phyloP scores from a whole-genome alignment of 1,284 basidiomycete species.

The Austroboletus niveus region DNA sequence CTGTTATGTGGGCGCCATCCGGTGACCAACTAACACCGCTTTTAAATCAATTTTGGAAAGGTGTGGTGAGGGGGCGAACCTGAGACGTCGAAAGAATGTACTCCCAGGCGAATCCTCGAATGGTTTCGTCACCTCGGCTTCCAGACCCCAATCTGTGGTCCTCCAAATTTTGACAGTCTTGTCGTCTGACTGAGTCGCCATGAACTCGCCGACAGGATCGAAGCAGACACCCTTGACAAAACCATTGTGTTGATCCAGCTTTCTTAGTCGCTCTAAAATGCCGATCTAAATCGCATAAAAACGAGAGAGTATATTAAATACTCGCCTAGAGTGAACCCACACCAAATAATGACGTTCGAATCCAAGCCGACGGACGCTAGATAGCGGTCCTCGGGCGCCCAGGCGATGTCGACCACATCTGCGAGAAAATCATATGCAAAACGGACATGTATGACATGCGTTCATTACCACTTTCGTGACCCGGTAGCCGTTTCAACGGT shows the following conservation, averaged over 20 bases:
- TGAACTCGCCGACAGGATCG: slow-evolving; percentile 95
- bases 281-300: background rate
- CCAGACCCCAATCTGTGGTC: slow-evolving; percentile 87
- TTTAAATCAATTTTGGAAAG: slow-evolving; percentile 1
- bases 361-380: slow-evolving; percentile 95
- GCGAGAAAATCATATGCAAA: slow-evolving; percentile 4
- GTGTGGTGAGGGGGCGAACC: slow-evolving; percentile 43
- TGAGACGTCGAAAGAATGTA: slow-evolving; percentile 91
- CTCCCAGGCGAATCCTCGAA: slow-evolving; percentile 93
- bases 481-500: slow-evolving; percentile 82
- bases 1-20: slow-evolving; percentile 96
- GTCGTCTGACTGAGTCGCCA: slow-evolving; percentile 97
- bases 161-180: slow-evolving; percentile 96
- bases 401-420: slow-evolving; percentile 96
- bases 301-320: slow-evolving; percentile 5
- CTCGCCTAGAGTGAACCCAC: slow-evolving; percentile 81
- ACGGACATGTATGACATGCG: slow-evolving; percentile 1
- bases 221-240: slow-evolving; percentile 99
- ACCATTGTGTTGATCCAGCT: slow-evolving; percentile 88
- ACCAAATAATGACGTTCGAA: slow-evolving; percentile 91
- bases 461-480: slow-evolving; percentile 82
- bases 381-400: slow-evolving; percentile 89
- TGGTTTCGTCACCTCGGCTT: slow-evolving; percentile 83
- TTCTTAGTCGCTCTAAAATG: slow-evolving; percentile 68
- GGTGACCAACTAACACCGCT: slow-evolving; percentile 82